Evolutionary conservation across 306 rosid genomes (phyloP).

Genomic region (Aeschynomene evenia): DNA sequence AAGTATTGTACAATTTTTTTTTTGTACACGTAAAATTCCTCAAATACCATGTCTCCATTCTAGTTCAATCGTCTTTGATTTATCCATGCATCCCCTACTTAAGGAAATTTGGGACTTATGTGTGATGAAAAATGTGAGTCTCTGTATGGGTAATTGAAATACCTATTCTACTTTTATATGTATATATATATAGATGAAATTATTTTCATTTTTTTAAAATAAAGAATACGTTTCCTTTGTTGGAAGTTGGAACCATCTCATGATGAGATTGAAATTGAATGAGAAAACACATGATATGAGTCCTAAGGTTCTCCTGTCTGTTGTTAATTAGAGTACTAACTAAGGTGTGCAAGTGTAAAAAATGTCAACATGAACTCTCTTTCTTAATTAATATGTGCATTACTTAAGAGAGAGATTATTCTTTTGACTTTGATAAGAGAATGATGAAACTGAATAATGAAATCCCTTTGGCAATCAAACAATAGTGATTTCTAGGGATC

Average conservation of each 20-base stretch:
- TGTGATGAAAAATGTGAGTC: neutral
- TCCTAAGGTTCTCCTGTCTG: neutral
- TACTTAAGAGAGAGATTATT: neutral
- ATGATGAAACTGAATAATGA: slow-evolving; percentile 15
- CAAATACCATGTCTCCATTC: no score
- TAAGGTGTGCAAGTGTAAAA: neutral
- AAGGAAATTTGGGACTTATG: neutral
- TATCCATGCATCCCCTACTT: no score
- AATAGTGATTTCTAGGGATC: neutral
- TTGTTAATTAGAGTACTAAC: neutral
- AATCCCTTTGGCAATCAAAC: neutral
- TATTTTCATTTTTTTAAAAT: neutral
- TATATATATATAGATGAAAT: neutral
- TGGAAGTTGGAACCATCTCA: neutral
- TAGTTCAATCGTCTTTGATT: no score
- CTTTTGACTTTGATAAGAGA: no score
- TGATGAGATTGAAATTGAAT: neutral
- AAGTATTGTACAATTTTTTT: no score
- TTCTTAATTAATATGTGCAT: neutral
- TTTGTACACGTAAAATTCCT: no score
- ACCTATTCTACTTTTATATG: neutral
- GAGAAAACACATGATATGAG: slow-evolving; percentile 9
- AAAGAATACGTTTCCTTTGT: neutral
- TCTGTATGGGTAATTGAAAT: neutral
- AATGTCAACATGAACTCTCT: neutral